Evolutionary conservation across 805 yeast species (phyloP), one percentile per base, ranked within the genome.

Genomic region (Lipomyces lipofer): DNA sequence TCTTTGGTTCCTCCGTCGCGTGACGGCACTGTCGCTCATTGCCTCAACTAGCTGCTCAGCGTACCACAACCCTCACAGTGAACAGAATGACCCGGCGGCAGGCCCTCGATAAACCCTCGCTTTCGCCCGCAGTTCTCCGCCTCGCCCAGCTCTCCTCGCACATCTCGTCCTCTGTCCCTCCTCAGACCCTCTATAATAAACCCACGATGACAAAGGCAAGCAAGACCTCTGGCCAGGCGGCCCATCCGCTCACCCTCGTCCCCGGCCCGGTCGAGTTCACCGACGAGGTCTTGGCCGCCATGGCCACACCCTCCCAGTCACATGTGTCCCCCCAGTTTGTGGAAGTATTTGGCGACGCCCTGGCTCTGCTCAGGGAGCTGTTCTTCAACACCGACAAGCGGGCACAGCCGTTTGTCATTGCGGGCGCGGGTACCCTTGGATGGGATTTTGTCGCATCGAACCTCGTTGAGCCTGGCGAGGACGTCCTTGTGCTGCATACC

Each of bases 401-500:
- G n/a, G 80, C 94, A 33, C 96, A 88, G 73, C 88, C 91, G 6
- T 77, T 87, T 56, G 87, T 92, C 13, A 68, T 92, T 53, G 78
- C 94, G 2, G 98, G 97, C 40, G 85, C 95, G 1, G 98, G 98
- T 54, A 89, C 97, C 19, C 77, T 91, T 39, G 98, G 98, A 33
- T 91, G 97, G 96, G 98, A 91, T 67, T 75, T 91, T 58, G 84
- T 82, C 39, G 95, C 85, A 24, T 78, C 95, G 30, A 91, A 92
- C 72, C 76, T 90, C 62, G 66, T 88, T 50, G 71, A 72, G 59
- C 66, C 73, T 15, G 84, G 82, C 52, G 96, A 90, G 54, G 78
- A 81, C 43, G 92, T 82, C 5, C 78, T 92, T 63, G 88, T 91
- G 27, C 77, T 92, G 58, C 84, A 94, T 52, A 90, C 98, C 10